Base-by-base conservation (phyloP, 371 early-diverging fungal species). In the Apophysomyces elegans region DNA sequence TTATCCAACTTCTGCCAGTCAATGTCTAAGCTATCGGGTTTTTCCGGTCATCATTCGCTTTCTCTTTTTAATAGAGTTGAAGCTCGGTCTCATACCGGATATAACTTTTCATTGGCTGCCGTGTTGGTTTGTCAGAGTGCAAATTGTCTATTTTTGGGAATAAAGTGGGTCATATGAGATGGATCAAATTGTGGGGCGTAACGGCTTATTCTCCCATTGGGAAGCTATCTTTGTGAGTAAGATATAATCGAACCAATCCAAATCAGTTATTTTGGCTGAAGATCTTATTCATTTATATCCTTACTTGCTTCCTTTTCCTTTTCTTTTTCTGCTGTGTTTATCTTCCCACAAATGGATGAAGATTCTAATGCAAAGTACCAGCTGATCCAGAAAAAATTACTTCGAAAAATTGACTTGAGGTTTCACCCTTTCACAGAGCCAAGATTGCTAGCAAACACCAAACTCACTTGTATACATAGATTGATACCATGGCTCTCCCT, bases 401-500 rank as follows among this genome's bases (percentile, higher is more conserved):
- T 70, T 39, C 26, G 66, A 50, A 70, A 70, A 32, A 26, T 70
- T 41, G 70, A 70, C 56, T 46, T 69, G 46, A 59, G 69, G 69
- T 69, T 58, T 16, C 12, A 32, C 4, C 32, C 32, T 26, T 26
- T 26, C 32, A 2, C 32, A 26, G 32, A 39, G 37, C 46, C 12
- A 61, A n/a, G 8, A n/a, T 16, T 3, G 13, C 26, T 18, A 26
- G 32, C 37, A 16, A 21, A 61, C 45, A 35, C 18, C 12, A 61
- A 43, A 5, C 13, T 13, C 12, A 37, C 35, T 37, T 47, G 9
- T n/a, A 18, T 50, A 9, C 26, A 58, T 66, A 75, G 80, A 37
- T 58, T 80, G 44, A 75, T 80, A 37, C 80, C 80, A 9, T 73
- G 75, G 73, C 60, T 80, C 7, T 64, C 80, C 7, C n/a, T 80